Evolutionary conservation across 257 asterid species (phyloP).

Genomic region (Haberlea rhodopensis): DNA sequence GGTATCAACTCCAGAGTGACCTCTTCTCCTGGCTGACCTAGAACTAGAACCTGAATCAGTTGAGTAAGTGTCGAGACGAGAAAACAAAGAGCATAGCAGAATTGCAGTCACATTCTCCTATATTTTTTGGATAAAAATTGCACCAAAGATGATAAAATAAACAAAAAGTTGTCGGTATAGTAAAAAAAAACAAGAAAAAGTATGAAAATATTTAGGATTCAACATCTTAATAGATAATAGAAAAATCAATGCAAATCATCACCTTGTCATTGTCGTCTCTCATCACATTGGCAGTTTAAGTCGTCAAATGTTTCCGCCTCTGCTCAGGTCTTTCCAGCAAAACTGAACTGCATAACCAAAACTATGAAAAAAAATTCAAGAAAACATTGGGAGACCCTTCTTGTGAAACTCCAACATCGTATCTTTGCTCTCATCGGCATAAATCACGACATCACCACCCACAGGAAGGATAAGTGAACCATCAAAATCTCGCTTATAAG

Average conservation of each 20-base stretch:
- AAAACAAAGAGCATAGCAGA: constrained; percentile 11
- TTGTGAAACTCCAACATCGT: constrained; percentile 78
- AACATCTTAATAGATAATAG: background rate
- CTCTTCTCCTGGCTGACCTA: constrained; percentile 94
- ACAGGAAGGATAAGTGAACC: constrained; percentile 85
- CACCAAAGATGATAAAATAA: background rate
- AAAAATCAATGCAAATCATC: constrained; percentile 8
- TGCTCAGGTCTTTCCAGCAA: constrained; percentile 79
- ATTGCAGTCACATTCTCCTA: background rate
- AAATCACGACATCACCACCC: constrained; percentile 83
- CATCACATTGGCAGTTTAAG: constrained; percentile 63
- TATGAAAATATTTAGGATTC: background rate
- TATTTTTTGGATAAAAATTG: no score
- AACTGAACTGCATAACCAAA: constrained; percentile 67
- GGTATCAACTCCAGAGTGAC: constrained; percentile 80
- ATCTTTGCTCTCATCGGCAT: constrained; percentile 78
- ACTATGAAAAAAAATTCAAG: constrained; percentile 13
- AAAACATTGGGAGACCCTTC: constrained; percentile 27
- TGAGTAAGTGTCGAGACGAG: background rate
- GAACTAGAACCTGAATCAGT: constrained; percentile 56
- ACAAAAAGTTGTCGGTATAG: background rate
- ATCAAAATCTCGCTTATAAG: constrained; percentile 81
- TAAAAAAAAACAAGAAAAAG: background rate
- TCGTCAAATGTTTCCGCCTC: constrained; percentile 41
- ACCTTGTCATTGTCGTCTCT: constrained; percentile 94